Percentiles rank a stretch among this genome's conserved stretches.
Conservation (phyloP, 257 asterid genomes). For the Lavandula angustifolia region DNA sequence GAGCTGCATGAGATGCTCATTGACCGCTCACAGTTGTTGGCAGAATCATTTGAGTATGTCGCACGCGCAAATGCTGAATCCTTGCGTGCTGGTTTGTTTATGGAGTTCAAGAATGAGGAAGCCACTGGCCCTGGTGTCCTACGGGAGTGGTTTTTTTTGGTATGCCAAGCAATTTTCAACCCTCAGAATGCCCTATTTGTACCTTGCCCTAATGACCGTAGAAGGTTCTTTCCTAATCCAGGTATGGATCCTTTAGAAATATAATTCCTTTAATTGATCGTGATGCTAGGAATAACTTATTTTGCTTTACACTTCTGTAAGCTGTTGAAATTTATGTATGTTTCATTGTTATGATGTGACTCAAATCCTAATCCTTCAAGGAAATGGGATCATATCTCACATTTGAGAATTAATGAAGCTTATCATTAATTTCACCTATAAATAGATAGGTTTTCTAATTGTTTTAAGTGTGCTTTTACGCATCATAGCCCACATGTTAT, state of each 20-base stretch:
- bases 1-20: conserved; percentile 95
- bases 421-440: too few relatives aligned
- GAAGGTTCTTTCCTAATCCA: conserved; percentile 98
- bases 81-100: conserved; percentile 77
- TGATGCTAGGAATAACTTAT: conserved; percentile 19
- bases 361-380: too few relatives aligned
- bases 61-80: conserved; percentile 57
- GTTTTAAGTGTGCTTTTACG: too few relatives aligned
- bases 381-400: too few relatives aligned
- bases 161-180: conserved; percentile 84
- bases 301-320: conserved; percentile 4
- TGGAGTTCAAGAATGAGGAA: conserved; percentile 98
- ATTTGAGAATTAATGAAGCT: too few relatives aligned
- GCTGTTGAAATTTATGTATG: too few relatives aligned
- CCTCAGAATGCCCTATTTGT: conserved; percentile 90
- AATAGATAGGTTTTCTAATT: too few relatives aligned
- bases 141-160: conserved; percentile 95
- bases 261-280: conserved; percentile 8
- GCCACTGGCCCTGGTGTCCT: conserved; percentile 99
- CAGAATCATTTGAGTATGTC: conserved; percentile 82
- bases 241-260: conserved; percentile 41
- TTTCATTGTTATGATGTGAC: too few relatives aligned
- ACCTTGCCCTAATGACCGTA: conserved; percentile 87
- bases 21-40: conserved; percentile 77
- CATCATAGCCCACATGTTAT: too few relatives aligned